Conservation (phyloP, 805 yeast species). For the Wickerhamiella cacticola region DNA sequence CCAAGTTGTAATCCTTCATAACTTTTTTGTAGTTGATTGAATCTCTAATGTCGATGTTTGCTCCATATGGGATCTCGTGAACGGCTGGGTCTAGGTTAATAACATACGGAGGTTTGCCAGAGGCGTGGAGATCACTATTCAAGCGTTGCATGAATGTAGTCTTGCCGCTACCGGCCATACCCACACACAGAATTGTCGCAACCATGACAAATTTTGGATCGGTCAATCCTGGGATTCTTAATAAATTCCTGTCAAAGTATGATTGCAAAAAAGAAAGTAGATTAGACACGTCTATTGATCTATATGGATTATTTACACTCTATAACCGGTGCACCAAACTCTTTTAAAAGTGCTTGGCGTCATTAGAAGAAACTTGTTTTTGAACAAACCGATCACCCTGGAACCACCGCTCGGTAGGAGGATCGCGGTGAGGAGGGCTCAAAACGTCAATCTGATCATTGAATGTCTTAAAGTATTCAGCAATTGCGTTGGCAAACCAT, state of each 20-base stretch:
- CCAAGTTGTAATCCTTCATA: slow-evolving; percentile 85
- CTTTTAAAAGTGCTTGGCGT: slow-evolving; percentile 1
- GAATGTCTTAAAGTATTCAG: slow-evolving; percentile 33
- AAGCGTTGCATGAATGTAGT: slow-evolving; percentile 95
- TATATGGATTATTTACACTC: no score
- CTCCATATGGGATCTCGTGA: slow-evolving; percentile 79
- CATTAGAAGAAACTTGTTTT: neutral
- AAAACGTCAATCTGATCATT: slow-evolving; percentile 25
- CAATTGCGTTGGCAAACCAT: slow-evolving; percentile 51
- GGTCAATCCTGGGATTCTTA: neutral
- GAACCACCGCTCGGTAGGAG: slow-evolving; percentile 10
- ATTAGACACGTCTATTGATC: no score
- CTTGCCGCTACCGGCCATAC: slow-evolving; percentile 79
- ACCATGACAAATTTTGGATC: slow-evolving; percentile 12
- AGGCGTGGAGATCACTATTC: slow-evolving; percentile 73
- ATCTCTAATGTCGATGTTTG: slow-evolving; percentile 92
- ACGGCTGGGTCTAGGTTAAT: slow-evolving; percentile 96
- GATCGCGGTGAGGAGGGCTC: slow-evolving; percentile 11
- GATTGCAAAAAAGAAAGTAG: no score
- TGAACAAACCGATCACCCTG: slow-evolving; percentile 7
- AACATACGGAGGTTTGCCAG: slow-evolving; percentile 68
- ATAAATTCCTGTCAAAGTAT: no score
- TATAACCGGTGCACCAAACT: no score
- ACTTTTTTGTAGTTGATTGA: slow-evolving; percentile 91
- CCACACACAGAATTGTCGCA: slow-evolving; percentile 38